A percentile compares a stretch with the other conserved stretches of the same genome.
Evolutionary conservation across 169 alveolate genomes (phyloP).

Genomic region (Nephromyces sp.): DNA sequence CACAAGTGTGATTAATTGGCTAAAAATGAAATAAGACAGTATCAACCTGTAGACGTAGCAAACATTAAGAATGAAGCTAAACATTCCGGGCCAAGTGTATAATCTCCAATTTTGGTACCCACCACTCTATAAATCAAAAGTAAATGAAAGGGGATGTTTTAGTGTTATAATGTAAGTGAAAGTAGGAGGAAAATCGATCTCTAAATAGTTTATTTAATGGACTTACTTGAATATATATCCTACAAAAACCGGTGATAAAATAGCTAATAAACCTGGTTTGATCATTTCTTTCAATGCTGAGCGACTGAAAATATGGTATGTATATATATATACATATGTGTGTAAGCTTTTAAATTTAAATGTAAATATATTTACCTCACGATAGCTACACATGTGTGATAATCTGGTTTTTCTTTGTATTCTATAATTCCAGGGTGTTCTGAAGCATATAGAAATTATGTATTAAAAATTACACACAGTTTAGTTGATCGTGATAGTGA

Average conservation of each 20-base stretch:
- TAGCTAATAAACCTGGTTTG: slow-evolving; percentile 60
- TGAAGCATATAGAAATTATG: background rate
- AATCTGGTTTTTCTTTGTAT: slow-evolving; percentile 65
- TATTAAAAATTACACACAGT: too few species aligned
- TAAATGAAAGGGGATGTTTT: background rate
- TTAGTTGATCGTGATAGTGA: too few species aligned
- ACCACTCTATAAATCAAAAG: background rate
- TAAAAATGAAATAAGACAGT: background rate
- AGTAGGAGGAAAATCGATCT: too few species aligned
- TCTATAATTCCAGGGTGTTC: slow-evolving; percentile 55
- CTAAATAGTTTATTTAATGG: background rate
- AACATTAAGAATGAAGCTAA: slow-evolving; percentile 69
- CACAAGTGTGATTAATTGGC: too few species aligned
- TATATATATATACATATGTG: background rate
- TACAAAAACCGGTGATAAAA: slow-evolving; percentile 46
- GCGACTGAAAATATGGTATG: background rate
- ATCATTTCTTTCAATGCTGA: slow-evolving; percentile 67
- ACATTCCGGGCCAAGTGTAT: slow-evolving; percentile 53
- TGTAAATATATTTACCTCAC: slow-evolving; percentile 39
- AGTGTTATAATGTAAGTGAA: too few species aligned
- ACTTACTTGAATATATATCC: slow-evolving; percentile 58
- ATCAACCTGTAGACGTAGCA: slow-evolving; percentile 52
- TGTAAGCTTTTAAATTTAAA: background rate
- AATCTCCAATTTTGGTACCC: slow-evolving; percentile 8
- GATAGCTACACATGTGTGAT: slow-evolving; percentile 60